Evolutionary conservation across 1,284 basidiomycete genomes (phyloP), one percentile per base, ranked within the genome.

Genomic region (Rhodotorula sp.): DNA sequence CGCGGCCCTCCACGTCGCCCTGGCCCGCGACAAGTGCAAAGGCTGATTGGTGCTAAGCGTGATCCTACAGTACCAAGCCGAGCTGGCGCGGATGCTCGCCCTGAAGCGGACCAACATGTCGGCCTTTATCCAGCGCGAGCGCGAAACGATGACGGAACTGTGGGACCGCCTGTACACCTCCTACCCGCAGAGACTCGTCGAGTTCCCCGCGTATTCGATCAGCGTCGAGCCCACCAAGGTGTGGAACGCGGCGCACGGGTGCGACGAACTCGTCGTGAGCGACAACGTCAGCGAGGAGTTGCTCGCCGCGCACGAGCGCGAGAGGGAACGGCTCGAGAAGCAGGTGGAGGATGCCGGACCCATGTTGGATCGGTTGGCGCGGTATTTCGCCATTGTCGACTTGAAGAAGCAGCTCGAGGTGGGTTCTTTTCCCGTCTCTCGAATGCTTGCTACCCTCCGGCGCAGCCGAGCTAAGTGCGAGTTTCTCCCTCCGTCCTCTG

Each of bases 231-330:
- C 69, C 20, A 58, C 58, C 7, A 26, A 52, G 3, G 65, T 69
- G 6, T 76, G 64, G 65, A 75, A 75, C 59, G 68, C 60, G 5
- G 56, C 61, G 23, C 48, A 46, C 21, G 73, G 69, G 1, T 57
- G 46, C 60, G 75, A 73, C 26, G 73, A 75, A 46, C 68, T 71
- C 49, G 18, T 65, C 47, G 65, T 67, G 26, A n/a, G 78, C 93
- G 93, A 93, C 74, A 90, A 93, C 78, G 89, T 90, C 78, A 91
- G 91, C 1, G 94, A 97, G 82, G 93, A 96, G 76, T 84, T 98
- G 2, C 83, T 99, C 12, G 85, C 87, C 5, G 87, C 90, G 34
- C 96, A 98, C 79, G 96, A 99, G 81, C 87, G 90, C 51, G 92
- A 97, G 81, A 91, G 93, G 70, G 85, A 85, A 68, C 85, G 88